Conservation (phyloP, 208 protist genomes). For the Novymonas esmeraldas region DNA sequence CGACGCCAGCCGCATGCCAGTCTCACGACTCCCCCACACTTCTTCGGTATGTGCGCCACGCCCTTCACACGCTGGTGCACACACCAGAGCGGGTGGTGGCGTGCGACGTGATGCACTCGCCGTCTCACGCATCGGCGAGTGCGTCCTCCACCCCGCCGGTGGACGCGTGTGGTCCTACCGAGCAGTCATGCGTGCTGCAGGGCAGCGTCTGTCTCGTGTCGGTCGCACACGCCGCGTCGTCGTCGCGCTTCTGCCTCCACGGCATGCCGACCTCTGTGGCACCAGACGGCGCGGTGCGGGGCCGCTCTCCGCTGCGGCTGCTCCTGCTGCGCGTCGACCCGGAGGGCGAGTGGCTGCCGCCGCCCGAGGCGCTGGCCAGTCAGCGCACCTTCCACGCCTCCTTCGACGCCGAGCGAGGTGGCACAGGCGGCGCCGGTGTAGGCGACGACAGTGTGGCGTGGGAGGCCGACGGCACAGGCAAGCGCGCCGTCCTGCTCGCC, state of each 20-base stretch:
- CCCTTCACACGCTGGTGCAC: constrained; percentile 1
- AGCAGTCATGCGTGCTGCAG: constrained; percentile 16
- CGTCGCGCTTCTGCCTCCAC: constrained; percentile 21
- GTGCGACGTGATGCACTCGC: background rate
- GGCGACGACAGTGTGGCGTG: constrained; percentile 5
- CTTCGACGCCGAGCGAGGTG: constrained; percentile 15
- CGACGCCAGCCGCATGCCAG: too few species aligned
- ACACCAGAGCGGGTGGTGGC: constrained; percentile 12
- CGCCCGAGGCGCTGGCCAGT: constrained; percentile 30
- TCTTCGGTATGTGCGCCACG: background rate
- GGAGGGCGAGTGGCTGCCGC: constrained; percentile 50
- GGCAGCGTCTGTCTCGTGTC: constrained; percentile 7
- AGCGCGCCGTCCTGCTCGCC: background rate
- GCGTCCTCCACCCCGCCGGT: constrained; percentile 2
- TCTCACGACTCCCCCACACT: too few species aligned
- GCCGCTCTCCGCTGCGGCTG: constrained; percentile 25
- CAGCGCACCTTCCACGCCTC: constrained; percentile 38
- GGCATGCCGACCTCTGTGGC: background rate
- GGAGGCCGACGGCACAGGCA: constrained; percentile 16
- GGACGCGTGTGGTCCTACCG: constrained; percentile 2
- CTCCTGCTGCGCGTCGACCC: constrained; percentile 64
- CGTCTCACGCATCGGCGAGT: background rate
- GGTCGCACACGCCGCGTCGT: background rate
- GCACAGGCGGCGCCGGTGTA: background rate
- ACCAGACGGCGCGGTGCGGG: background rate